Evolutionary conservation across 345 rosid species (phyloP).

Genomic region (Eucalyptus leucophloia): DNA sequence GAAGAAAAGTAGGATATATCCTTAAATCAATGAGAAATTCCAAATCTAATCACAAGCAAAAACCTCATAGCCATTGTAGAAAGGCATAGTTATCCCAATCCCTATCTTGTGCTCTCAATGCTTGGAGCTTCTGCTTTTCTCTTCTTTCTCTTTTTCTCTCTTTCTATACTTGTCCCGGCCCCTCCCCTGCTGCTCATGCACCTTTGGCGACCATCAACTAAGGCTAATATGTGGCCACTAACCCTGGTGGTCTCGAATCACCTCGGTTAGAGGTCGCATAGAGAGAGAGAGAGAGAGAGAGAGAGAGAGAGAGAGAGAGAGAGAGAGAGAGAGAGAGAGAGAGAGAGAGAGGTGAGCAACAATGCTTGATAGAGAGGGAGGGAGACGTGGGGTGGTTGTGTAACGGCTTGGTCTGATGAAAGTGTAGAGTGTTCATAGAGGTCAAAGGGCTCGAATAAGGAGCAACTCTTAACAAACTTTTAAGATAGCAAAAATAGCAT

Average conservation of each 20-base stretch:
- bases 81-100: constrained; percentile 44
- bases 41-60: not conserved
- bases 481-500: not conserved
- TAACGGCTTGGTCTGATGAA: too few relatives aligned
- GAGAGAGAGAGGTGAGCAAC: not conserved
- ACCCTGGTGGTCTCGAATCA: not conserved
- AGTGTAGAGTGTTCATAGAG: not conserved
- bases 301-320: not conserved
- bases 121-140: constrained; percentile 43
- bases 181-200: not conserved
- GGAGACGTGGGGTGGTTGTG: too few relatives aligned
- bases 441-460: not conserved
- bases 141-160: constrained; percentile 62
- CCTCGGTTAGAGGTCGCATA: not conserved
- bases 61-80: constrained; percentile 14
- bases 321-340: not conserved
- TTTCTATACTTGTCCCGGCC: constrained; percentile 37
- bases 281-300: not conserved
- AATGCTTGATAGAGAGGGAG: too few relatives aligned
- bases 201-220: not conserved
- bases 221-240: not conserved
- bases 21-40: not conserved
- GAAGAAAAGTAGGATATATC: not conserved
- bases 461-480: accelerated
- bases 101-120: constrained; percentile 47